phyloP scores from a whole-genome alignment of 768 basidiomycete genomes.

The Leccinum barrowsii region DNA sequence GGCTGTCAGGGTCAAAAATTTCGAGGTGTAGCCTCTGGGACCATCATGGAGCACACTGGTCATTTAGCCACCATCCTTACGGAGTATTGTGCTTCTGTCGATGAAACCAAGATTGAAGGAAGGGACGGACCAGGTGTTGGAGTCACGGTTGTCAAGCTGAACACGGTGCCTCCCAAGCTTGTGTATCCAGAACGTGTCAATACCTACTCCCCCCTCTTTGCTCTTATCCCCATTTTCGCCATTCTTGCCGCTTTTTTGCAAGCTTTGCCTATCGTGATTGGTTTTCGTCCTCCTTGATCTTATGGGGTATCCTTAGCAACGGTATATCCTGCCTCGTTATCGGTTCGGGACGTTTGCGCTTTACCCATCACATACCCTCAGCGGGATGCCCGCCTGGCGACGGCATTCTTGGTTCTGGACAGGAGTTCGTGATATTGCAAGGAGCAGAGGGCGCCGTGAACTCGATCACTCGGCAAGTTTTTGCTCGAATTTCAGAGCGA shows the following conservation, averaged over 20 bases:
- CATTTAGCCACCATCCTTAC: constrained; percentile 6
- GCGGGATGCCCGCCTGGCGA: constrained; percentile 21
- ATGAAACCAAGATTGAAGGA: background rate
- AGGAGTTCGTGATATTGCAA: constrained; percentile 5
- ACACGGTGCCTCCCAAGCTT: background rate
- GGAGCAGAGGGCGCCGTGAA: constrained; percentile 20
- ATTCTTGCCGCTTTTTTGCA: constrained; percentile 17
- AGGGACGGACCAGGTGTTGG: background rate
- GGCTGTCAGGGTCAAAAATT: constrained; percentile 1
- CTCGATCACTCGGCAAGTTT: constrained; percentile 22
- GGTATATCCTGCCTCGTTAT: constrained; percentile 25
- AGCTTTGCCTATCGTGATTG: constrained; percentile 24
- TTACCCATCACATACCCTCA: constrained; percentile 17
- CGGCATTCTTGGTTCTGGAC: constrained; percentile 17
- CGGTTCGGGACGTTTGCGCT: constrained; percentile 16
- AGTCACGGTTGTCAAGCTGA: constrained; percentile 1
- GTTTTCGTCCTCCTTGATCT: constrained; percentile 26
- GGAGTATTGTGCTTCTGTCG: background rate
- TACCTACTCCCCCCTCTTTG: constrained; percentile 3
- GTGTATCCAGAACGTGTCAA: background rate
- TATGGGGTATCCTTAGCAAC: constrained; percentile 27
- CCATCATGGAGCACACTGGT: constrained; percentile 7
- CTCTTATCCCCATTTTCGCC: constrained; percentile 15
- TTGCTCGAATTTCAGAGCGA: constrained; percentile 1
- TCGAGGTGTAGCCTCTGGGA: constrained; percentile 2